A percentile compares a stretch with the other conserved stretches of the same genome.
These are phyloP conservation scores for Coemansia sp. DNA, from an alignment of 192 early-diverging fungal species.

Conservation along the genomic window DNA sequence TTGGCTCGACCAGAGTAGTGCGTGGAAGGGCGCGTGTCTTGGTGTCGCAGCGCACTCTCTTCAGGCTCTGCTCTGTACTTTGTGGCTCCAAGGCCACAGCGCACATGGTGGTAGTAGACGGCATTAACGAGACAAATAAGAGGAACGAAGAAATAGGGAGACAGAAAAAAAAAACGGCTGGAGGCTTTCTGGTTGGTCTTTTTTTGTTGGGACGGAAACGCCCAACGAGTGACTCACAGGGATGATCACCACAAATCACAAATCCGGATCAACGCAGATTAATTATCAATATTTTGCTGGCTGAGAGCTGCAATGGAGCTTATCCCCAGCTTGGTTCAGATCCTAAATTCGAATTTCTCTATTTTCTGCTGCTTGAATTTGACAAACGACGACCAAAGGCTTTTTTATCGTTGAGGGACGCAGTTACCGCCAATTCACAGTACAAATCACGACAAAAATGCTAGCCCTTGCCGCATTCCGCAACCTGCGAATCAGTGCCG, in stretches of 20 bases:
- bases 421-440: background rate
- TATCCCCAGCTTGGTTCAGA: background rate
- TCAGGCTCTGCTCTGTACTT: background rate
- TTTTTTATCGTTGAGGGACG: background rate
- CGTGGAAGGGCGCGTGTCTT: background rate
- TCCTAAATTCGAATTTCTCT: background rate
- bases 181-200: background rate
- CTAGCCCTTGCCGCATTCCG: constrained; percentile 40
- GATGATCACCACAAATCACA: constrained; percentile 6
- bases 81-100: background rate
- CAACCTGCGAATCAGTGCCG: constrained; percentile 34
- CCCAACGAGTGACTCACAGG: background rate
- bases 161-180: background rate
- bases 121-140: constrained; percentile 13
- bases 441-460: constrained; percentile 10
- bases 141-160: background rate
- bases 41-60: background rate
- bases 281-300: background rate
- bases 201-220: background rate
- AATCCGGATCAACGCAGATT: background rate
- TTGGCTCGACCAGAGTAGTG: constrained; percentile 22
- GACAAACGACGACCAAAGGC: background rate
- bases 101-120: constrained; percentile 3
- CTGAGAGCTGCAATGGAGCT: background rate
- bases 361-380: background rate